Percentiles rank a stretch among this genome's conserved stretches.
These are phyloP conservation scores for Picochlorum sp. DNA, from an alignment of 139 green algal genomes.

Conservation along the genomic window DNA sequence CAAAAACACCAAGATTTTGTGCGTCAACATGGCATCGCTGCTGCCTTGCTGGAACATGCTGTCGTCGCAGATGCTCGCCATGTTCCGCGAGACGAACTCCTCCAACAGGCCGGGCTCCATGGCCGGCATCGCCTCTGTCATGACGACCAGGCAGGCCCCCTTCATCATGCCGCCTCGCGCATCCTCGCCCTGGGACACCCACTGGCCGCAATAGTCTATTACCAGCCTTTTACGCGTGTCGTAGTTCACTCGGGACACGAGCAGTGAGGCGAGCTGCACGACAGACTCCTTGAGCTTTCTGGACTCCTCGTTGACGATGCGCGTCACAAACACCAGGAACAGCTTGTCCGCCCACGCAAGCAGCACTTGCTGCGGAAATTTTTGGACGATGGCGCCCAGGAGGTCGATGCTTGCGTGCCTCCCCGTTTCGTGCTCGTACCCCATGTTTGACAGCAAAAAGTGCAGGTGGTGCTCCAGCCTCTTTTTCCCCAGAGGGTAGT, in stretches of 20 bases:
- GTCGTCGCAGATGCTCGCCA: background rate
- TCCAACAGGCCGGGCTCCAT: too few species aligned
- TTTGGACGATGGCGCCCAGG: conserved; percentile 60
- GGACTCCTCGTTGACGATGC: conserved; percentile 67
- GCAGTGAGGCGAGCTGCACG: conserved; percentile 10
- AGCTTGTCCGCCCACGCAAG: conserved; percentile 41
- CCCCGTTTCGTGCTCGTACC: conserved; percentile 71
- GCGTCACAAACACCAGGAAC: conserved; percentile 73
- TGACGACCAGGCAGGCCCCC: too few species aligned
- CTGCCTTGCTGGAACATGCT: background rate
- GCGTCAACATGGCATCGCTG: background rate
- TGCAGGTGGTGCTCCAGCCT: conserved; percentile 66
- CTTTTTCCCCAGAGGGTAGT: conserved; percentile 75
- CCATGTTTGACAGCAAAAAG: conserved; percentile 66
- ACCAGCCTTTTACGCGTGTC: too few species aligned
- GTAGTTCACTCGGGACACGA: background rate
- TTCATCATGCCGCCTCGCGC: too few species aligned
- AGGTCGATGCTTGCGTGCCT: conserved; percentile 60
- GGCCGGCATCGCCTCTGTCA: too few species aligned
- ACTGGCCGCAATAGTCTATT: too few species aligned
- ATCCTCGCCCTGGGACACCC: too few species aligned
- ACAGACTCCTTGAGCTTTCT: conserved; percentile 39
- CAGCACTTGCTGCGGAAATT: conserved; percentile 72
- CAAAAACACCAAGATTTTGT: background rate
- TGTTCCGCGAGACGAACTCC: too few species aligned